Conservation (phyloP, 345 rosid species). For the Clausena lansium region DNA sequence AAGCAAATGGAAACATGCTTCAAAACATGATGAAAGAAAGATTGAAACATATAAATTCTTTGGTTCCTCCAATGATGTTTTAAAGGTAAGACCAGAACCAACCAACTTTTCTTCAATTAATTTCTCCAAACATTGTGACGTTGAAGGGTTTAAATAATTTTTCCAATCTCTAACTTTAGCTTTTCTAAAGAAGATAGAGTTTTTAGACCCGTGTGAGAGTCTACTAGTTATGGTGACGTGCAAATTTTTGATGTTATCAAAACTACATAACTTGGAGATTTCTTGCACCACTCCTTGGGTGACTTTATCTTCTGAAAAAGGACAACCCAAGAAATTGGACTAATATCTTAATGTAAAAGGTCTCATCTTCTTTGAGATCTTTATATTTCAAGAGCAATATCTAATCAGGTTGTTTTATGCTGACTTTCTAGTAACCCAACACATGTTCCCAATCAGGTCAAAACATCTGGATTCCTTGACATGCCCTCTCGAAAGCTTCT, state of each 20-base stretch:
- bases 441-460: neutral
- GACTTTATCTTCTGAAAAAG: conserved; percentile 26
- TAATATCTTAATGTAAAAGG: conserved; percentile 21
- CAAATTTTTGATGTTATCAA: conserved; percentile 34
- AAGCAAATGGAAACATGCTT: no score
- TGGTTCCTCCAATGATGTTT: neutral
- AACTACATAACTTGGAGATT: conserved; percentile 33
- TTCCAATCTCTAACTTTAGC: no score
- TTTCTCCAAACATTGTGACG: no score
- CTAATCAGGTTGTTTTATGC: neutral
- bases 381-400: no score
- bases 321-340: conserved; percentile 32
- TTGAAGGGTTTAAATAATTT: no score
- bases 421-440: neutral
- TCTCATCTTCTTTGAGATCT: conserved; percentile 22
- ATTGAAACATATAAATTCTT: no score
- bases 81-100: conserved; percentile 1
- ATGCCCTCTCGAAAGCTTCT: conserved; percentile 27
- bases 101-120: no score
- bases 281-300: conserved; percentile 14
- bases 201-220: no score
- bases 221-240: no score
- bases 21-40: no score
- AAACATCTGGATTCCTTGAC: conserved; percentile 10
- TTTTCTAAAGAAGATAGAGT: no score